Evolutionary conservation across 139 green algal species (phyloP).

Genomic region (Closterium sp.): DNA sequence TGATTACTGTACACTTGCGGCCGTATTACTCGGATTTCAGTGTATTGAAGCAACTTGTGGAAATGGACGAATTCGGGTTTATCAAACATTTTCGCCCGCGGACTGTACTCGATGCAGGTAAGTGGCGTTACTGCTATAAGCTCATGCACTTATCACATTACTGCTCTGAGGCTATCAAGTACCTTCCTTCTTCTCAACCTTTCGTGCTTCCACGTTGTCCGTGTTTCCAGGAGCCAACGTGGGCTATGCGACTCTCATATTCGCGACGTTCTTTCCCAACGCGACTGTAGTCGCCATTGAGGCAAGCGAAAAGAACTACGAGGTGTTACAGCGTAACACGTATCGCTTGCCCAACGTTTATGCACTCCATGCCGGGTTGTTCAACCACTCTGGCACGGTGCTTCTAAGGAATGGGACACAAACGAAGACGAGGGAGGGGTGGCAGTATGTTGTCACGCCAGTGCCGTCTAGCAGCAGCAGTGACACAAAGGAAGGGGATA

Average conservation of each 20-base stretch:
- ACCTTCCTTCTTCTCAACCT: not conserved
- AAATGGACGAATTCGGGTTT: conserved; percentile 23
- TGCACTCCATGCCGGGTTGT: not conserved
- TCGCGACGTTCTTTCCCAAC: not conserved
- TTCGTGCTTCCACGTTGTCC: not conserved
- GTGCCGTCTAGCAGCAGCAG: not conserved
- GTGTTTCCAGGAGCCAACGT: not conserved
- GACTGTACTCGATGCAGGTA: conserved; percentile 29
- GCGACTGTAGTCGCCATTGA: not conserved
- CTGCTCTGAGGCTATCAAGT: too few species aligned
- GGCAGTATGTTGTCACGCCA: not conserved
- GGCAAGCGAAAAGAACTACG: not conserved
- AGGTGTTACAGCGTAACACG: not conserved
- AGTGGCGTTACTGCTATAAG: not conserved
- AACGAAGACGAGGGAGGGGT: not conserved
- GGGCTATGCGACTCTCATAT: not conserved
- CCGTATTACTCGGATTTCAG: conserved; percentile 28
- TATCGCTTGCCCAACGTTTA: not conserved
- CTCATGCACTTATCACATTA: too few species aligned
- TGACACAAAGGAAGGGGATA: not conserved
- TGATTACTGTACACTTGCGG: conserved; percentile 9
- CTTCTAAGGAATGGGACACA: not conserved
- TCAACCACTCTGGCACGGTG: not conserved
- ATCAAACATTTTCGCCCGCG: not conserved
- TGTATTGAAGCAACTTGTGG: conserved; percentile 28